Base-by-base conservation (phyloP, 352 stramenopile species). In the Globisporangium polare region DNA sequence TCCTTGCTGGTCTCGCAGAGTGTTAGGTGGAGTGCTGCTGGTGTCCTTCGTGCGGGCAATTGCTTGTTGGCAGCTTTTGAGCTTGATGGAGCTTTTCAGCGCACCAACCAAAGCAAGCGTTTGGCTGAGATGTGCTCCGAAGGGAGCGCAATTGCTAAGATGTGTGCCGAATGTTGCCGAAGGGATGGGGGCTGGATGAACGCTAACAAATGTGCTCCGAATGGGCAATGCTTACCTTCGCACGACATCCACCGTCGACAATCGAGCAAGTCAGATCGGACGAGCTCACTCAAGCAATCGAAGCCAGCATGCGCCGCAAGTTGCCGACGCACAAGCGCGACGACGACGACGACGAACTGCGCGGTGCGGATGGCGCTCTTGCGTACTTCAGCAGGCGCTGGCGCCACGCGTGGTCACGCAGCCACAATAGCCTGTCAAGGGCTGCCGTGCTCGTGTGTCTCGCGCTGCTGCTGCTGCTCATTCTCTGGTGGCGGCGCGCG, bases 1-100 rank as follows among this genome's bases (percentile, higher is more conserved):
- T 80, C 69, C 71, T 79, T 51, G 6, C 7, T 37, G 18, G 4
- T 33, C 24, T 12, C 29, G 26, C 18, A 5, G 20, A 1, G n/a
- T 47, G n/a, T 18, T 26, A 20, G 17, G 46, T 9, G 20, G 22
- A 17, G 45, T n/a, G 46, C 20, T 18, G 18, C 13, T 53, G 8
- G 33, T 39, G 22, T 17, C 31, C 37, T 9, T 42, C 12, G 37
- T 18, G 37, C n/a, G 37, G 37, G 12, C 12, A 42, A 42, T 42
- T 42, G 12, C 35, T 18, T 42, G 35, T 42, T 42, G 35, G 12
- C 31, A 12, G 13, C 24, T 53, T 35, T 33, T 29, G 20, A 29
- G 26, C 29, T 35, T 51, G 20, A n/a, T 31, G 2, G 45, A 31
- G 22, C 45, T 52, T 52, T 52, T 52, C 45, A 26, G 22, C 22